Base-by-base conservation (phyloP, 306 rosid genomes). In the Vigna radiata region DNA sequence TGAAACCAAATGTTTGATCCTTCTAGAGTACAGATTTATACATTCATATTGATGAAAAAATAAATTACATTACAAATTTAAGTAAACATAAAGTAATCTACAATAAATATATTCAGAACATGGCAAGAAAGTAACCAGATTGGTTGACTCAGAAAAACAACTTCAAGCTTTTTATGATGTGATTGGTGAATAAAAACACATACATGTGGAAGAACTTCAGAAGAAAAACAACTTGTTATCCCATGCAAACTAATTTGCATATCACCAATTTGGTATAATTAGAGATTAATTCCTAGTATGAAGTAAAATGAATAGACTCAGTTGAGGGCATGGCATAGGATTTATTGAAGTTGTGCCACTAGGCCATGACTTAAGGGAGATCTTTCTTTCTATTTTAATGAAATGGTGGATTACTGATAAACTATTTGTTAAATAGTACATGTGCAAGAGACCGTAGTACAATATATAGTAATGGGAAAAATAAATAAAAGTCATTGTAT, bases 1-100 rank as follows among this genome's bases (percentile, higher is more conserved):
- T 56, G 59, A 85, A 54, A 36, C 65, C 39, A 17, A 36, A 53
- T 48, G 47, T 68, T 55, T 55, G 47, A 59, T 74, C 43, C 43
- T 77, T 60, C 75, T 31, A 43, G 14, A 66, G 58, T 48, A 27
- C 33, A 55, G 52, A 68, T 77, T 59, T 63, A 53, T 16, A 73
- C 8, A 21, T 33, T 66, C 33, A 68, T 53, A 78, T 65, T 10
- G 50, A 64, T 29, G 33, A 56, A 84, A 68, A 64, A 41, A 43
- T 29, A 52, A 61, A 63, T 58, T 66, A 59, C 58, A 66, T 64
- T 46, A 44, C 37, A 64, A 55, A 55, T 31, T 33, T 54, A 55
- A 47, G 53, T 23, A 19, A 68, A 33, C 36, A 23, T 66, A 31
- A 67, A 67, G 46, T 46, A 23, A 72, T 82, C 59, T 65, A 66